Evolutionary conservation across 2,329 filamentous ascomycete genomes (phyloP).

Genomic region (Pseudodiploospora longispora): DNA sequence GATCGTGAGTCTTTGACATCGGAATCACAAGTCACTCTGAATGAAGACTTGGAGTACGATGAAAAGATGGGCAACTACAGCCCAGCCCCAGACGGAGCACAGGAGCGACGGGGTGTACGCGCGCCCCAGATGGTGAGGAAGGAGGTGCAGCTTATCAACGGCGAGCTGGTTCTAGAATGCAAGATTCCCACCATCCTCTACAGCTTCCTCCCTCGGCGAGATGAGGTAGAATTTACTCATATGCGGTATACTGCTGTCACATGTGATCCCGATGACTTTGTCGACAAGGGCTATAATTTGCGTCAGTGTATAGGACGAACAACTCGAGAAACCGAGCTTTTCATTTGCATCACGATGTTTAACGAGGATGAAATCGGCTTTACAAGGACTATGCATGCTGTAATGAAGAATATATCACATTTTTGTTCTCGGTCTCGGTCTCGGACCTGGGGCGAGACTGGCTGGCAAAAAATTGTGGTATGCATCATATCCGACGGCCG

Average conservation of each 20-base stretch:
- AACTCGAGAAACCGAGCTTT: conserved; percentile 82
- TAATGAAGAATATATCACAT: conserved; percentile 96
- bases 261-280: conserved; percentile 92
- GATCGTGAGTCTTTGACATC: conserved; percentile 49
- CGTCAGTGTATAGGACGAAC: conserved; percentile 83
- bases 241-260: conserved; percentile 99
- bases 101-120: conserved; percentile 79
- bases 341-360: conserved; percentile 98
- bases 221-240: conserved; percentile 94
- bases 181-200: conserved; percentile 98
- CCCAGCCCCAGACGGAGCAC: conserved; percentile 76
- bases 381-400: conserved; percentile 94
- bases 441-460: conserved; percentile 90
- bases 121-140: conserved; percentile 84
- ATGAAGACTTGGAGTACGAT: conserved; percentile 33
- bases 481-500: conserved; percentile 94
- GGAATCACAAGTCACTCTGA: conserved; percentile 46
- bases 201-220: conserved; percentile 86
- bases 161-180: conserved; percentile 94
- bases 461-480: conserved; percentile 99
- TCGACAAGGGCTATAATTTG: conserved; percentile 79
- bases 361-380: conserved; percentile 97
- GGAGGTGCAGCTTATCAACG: conserved; percentile 93
- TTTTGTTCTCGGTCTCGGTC: conserved; percentile 91
- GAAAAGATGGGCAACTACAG: conserved; percentile 74